Percentiles rank a stretch among this genome's conserved stretches.
Conservation (phyloP, 2,329 filamentous ascomycete genomes). For the Penicillium expansum region DNA sequence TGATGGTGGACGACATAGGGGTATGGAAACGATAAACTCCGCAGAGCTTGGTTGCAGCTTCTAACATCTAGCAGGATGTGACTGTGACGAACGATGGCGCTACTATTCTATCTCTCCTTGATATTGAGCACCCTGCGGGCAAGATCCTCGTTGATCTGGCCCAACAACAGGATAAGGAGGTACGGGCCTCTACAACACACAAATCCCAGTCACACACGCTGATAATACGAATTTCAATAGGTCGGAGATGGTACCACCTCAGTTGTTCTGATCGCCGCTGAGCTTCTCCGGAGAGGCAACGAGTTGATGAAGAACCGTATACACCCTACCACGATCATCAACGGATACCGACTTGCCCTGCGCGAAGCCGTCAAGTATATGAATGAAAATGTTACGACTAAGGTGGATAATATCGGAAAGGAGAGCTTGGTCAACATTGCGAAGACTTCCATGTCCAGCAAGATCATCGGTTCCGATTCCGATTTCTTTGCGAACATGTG, state of each 20-base stretch:
- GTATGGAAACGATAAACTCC: conserved; percentile 51
- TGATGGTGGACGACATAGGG: conserved; percentile 99
- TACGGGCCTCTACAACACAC: conserved; percentile 21
- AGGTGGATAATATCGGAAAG: conserved; percentile 85
- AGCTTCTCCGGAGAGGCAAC: conserved; percentile 89
- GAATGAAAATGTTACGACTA: conserved; percentile 96
- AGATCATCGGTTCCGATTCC: conserved; percentile 93
- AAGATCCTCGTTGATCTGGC: conserved; percentile 98
- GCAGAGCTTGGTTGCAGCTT: conserved; percentile 17
- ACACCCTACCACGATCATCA: conserved; percentile 99
- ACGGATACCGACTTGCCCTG: conserved; percentile 90
- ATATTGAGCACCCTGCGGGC: conserved; percentile 95
- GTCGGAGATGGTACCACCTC: conserved; percentile 98
- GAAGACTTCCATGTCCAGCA: conserved; percentile 98
- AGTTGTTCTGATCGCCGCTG: conserved; percentile 93
- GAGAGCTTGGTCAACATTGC: conserved; percentile 93
- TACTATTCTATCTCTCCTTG: conserved; percentile 89
- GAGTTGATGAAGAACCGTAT: conserved; percentile 99
- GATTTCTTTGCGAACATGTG: conserved; percentile 98
- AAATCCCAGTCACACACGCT: not conserved
- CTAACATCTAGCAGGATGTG: conserved; percentile 65
- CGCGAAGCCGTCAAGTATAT: conserved; percentile 98
- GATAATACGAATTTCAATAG: conserved; percentile 27
- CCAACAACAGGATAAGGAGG: conserved; percentile 97
- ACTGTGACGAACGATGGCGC: conserved; percentile 99